phyloP scores from a whole-genome alignment of 1,284 basidiomycete genomes.

The Kalmanozyma brasiliensis region DNA sequence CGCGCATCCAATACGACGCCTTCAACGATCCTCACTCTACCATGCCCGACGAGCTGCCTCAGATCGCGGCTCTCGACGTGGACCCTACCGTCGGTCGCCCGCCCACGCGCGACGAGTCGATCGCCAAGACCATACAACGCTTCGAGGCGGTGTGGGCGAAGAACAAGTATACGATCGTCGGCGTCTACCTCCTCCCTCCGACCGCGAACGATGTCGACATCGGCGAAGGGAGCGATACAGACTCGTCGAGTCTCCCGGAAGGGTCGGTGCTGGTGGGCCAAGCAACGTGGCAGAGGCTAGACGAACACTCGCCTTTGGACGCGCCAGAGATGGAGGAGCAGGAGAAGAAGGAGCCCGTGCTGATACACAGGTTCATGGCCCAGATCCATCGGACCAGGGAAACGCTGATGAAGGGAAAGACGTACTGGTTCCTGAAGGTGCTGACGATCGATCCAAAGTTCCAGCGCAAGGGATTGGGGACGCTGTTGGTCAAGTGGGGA shows the following conservation, averaged over 20 bases:
- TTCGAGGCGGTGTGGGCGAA: not conserved
- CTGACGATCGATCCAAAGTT: conserved; percentile 15
- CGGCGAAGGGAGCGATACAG: not conserved
- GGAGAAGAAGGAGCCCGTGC: not conserved
- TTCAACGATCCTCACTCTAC: conserved; percentile 14
- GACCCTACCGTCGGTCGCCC: not conserved
- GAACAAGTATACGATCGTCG: not conserved
- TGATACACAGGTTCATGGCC: conserved; percentile 22
- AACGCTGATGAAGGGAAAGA: conserved; percentile 2
- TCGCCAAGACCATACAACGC: not conserved
- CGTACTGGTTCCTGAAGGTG: conserved; percentile 30
- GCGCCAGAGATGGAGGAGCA: not conserved
- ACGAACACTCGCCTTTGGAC: not conserved
- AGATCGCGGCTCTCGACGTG: not conserved
- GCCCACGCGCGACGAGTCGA: not conserved
- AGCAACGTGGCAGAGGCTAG: conserved; percentile 9
- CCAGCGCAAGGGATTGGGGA: conserved; percentile 24
- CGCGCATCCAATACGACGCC: conserved; percentile 9
- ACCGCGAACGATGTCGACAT: not conserved
- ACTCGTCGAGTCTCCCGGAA: not conserved
- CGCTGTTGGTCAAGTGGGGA: conserved; percentile 12
- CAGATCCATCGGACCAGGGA: conserved; percentile 21
- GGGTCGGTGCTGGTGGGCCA: not conserved
- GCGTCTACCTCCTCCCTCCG: conserved; percentile 1
- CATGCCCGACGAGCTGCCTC: conserved; percentile 6